Percentiles rank a stretch among this genome's conserved stretches.
Conservation (phyloP, 352 stramenopile genomes). For the Phytopythium boreale region DNA sequence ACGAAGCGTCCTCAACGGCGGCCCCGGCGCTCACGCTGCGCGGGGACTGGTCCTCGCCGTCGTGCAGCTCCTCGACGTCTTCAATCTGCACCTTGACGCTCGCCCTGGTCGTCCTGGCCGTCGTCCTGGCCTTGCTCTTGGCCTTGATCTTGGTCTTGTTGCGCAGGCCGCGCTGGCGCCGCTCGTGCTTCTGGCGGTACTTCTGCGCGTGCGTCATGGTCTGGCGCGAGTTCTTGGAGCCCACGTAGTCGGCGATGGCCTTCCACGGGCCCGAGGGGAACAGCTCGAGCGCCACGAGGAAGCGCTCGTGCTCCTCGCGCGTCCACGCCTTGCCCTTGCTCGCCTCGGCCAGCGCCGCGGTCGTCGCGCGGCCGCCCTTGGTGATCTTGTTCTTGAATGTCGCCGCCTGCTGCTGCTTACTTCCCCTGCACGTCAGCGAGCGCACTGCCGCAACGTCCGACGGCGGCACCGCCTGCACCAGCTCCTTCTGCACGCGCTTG, state of each 20-base stretch:
- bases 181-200: slow-evolving; percentile 79
- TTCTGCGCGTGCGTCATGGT: slow-evolving; percentile 95
- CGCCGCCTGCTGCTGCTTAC: slow-evolving; percentile 1
- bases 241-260: slow-evolving; percentile 52
- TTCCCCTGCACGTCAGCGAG: slow-evolving; percentile 14
- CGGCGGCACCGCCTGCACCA: slow-evolving; percentile 37
- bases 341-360: slow-evolving; percentile 22
- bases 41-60: slow-evolving; percentile 19
- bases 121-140: slow-evolving; percentile 9
- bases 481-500: slow-evolving; percentile 53
- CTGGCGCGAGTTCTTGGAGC: slow-evolving; percentile 82
- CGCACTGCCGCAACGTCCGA: slow-evolving; percentile 24
- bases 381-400: neutral
- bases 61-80: slow-evolving; percentile 7
- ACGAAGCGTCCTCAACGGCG: neutral
- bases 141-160: slow-evolving; percentile 32
- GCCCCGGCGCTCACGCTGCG: neutral
- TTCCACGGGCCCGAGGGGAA: slow-evolving; percentile 63
- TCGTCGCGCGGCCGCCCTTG: slow-evolving; percentile 16
- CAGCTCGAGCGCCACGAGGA: slow-evolving; percentile 52
- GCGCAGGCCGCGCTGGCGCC: slow-evolving; percentile 45
- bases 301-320: slow-evolving; percentile 46
- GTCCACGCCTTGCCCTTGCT: slow-evolving; percentile 65
- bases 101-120: slow-evolving; percentile 4
- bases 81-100: slow-evolving; percentile 6